Evolutionary conservation across 176 grass and related monocot genomes (phyloP), one percentile per base, ranked within the genome.

Genomic region (Tillandsia leiboldiana): DNA sequence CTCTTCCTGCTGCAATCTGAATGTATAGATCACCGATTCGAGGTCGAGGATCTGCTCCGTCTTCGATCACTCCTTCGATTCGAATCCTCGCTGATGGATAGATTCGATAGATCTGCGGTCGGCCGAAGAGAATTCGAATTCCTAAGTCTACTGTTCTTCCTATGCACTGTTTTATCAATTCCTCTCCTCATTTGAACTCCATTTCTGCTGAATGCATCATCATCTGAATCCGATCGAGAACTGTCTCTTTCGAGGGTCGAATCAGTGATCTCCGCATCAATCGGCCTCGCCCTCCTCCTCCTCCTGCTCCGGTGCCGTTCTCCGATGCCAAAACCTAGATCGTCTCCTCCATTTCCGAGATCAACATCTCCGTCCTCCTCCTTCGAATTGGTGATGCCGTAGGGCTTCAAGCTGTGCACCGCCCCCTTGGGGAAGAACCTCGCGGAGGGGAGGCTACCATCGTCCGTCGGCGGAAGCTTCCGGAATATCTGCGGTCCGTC

Each of bases 361-460:
- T 69, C 64, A 0, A 9, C 72, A 0, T 49, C 63, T 4, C 48
- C 56, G 24, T 51, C 11, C 29, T 33, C 3, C 29, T 33, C 29
- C 3, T 33, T 33, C 3, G 29, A 33, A 33, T 33, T 6, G 29
- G 29, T 6, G 18, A 65, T 70, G 17, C 70, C 64, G 13, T 89
- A 89, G 0, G 88, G 86, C 52, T 87, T 87, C 26, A 89, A 52
- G 79, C 86, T 89, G 76, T 96, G 83, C 54, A 96, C 65, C n/a
- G 76, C 70, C 50, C 86, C 72, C 80, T 75, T 90, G 51, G 94
- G 94, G 77, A 97, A 97, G 86, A 97, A 92, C 49, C 94, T 82
- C 14, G 82, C 84, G 8, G 94, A 92, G 47, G 83, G 42, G 33
- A 65, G 59, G 50, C 67, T 5, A 1, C 81, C 10, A 78, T 79